Percentiles rank a stretch among this genome's conserved stretches.
Evolutionary conservation across 1,139 yeast genomes (phyloP).

Genomic region (Diutina scorzettiae): DNA sequence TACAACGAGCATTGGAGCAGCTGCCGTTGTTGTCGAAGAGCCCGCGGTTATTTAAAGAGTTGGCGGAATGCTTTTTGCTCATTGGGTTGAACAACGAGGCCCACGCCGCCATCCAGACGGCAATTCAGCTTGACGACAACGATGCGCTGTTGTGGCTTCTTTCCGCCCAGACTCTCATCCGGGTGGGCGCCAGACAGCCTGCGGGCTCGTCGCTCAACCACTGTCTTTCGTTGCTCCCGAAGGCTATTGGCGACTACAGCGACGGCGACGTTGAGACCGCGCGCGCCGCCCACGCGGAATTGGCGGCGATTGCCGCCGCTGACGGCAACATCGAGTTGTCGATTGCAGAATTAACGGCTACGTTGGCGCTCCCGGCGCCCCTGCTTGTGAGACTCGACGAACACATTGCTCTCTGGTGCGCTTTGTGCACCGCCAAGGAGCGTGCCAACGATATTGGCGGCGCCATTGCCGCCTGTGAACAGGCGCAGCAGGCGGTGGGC

Average conservation of each 20-base stretch:
- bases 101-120: conserved; percentile 34
- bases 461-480: conserved; percentile 37
- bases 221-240: conserved; percentile 29
- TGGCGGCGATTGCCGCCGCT: conserved; percentile 41
- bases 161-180: conserved; percentile 33
- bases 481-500: conserved; percentile 33
- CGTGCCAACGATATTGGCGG: conserved; percentile 35
- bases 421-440: conserved; percentile 38
- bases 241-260: conserved; percentile 15
- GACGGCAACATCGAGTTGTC: conserved; percentile 37
- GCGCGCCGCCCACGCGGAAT: conserved; percentile 39
- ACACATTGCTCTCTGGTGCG: conserved; percentile 40
- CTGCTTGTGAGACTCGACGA: conserved; percentile 33
- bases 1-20: conserved; percentile 25
- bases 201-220: conserved; percentile 36
- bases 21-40: conserved; percentile 23
- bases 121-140: conserved; percentile 27
- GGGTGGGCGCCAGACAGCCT: conserved; percentile 30
- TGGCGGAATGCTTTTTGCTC: conserved; percentile 37
- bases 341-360: conserved; percentile 34
- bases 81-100: conserved; percentile 40
- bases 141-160: conserved; percentile 36
- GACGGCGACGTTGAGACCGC: conserved; percentile 31
- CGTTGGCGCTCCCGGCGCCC: conserved; percentile 38
- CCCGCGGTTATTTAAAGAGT: conserved; percentile 30